These are phyloP conservation scores for Thelephora ganbajun DNA, from an alignment of 768 basidiomycete species.

Conservation along the genomic window DNA sequence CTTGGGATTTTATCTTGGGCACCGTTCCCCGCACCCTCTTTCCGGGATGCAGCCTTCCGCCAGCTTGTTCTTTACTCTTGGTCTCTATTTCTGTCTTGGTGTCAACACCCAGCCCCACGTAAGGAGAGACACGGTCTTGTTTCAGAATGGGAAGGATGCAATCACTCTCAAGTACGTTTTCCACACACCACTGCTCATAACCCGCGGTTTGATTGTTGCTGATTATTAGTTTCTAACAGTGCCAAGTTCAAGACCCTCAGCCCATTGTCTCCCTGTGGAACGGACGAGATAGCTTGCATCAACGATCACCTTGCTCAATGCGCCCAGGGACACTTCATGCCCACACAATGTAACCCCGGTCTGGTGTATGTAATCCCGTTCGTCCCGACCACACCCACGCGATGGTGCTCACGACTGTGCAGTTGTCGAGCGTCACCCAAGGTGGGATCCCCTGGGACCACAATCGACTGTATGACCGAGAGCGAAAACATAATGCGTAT, in stretches of 20 bases:
- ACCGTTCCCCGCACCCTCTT: conserved; percentile 4
- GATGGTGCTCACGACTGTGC: neutral
- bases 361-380: conserved; percentile 7
- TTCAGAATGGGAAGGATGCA: conserved; percentile 18
- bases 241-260: conserved; percentile 33
- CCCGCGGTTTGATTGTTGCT: conserved; percentile 1
- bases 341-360: conserved; percentile 13
- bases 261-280: conserved; percentile 29
- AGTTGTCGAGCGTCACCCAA: conserved; percentile 33
- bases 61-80: conserved; percentile 13
- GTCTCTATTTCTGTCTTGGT: conserved; percentile 14
- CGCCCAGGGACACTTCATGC: conserved; percentile 27
- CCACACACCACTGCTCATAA: neutral
- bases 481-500: conserved; percentile 34
- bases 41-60: conserved; percentile 24
- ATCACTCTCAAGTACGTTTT: conserved; percentile 15
- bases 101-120: conserved; percentile 13
- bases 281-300: conserved; percentile 33
- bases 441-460: conserved; percentile 29
- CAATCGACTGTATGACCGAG: conserved; percentile 35
- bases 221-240: conserved; percentile 7
- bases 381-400: neutral
- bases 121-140: conserved; percentile 6
- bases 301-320: conserved; percentile 40
- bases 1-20: too few species aligned